Base-by-base conservation (phyloP, 2,329 filamentous ascomycete genomes). In the Pseudopyricularia javanii region DNA sequence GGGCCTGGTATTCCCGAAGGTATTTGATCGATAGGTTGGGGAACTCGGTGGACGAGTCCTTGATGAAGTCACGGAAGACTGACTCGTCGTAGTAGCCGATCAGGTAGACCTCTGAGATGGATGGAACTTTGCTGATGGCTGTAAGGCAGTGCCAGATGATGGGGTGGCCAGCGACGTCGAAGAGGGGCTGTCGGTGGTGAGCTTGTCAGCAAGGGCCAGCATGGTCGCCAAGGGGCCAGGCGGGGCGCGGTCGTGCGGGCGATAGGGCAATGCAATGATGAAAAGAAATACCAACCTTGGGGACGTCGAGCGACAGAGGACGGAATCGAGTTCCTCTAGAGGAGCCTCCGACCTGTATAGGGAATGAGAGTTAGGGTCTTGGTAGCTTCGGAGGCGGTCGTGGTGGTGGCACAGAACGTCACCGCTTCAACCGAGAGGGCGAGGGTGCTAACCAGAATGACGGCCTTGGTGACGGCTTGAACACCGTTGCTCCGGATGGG, bases 41-140 rank as follows among this genome's bases (percentile, higher is more conserved):
- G 73, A 95, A 95, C 66, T 88, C 86, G 68, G 81, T 81, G 56
- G 83, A 76, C 56, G 90, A 82, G 66, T 95, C 87, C 72, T 95
- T 95, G 76, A 97, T 95, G 74, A 97, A 97, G 72, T 96, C 91
- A 64, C 90, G 87, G 80, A 97, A 96, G 63, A 97, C 88, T 47
- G 82, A 80, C 74, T 97, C 93, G 68, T 98, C 93, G 70, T 97
- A 98, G 80, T 98, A 98, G 65, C 93, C 93, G 65, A 98, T 94
- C 64, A 98, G 85, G 75, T 93, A 91, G 62, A 98, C 91, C 72
- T 98, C 93, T 66, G 90, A 88, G 70, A 98, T 79, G 64, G 88
- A 86, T 63, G 88, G 86, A 56, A 97, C 88, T 68, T 91, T 94
- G 59, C 88, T 83, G 64, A 97, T 80, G 63, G 93, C 90, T 64